phyloP scores from a whole-genome alignment of 2,329 filamentous ascomycete genomes.

The Scedosporium apiospermum region DNA sequence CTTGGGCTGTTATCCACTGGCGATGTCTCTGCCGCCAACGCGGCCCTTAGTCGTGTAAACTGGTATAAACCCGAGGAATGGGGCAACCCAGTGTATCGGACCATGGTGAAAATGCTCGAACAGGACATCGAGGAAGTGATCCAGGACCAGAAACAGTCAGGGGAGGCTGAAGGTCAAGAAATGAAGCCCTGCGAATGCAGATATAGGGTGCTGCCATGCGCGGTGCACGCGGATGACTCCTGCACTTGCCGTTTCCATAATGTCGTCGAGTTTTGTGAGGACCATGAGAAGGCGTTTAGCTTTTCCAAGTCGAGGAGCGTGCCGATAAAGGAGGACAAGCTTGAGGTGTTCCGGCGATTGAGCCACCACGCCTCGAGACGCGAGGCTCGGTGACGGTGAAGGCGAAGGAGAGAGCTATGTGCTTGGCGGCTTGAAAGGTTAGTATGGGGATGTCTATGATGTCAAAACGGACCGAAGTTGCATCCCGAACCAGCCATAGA shows the following conservation, averaged over 20 bases:
- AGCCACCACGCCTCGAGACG: not conserved
- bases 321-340: not conserved
- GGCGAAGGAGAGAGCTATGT: too few species aligned
- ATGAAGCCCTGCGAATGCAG: not conserved
- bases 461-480: too few species aligned
- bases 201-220: not conserved
- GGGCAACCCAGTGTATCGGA: not conserved
- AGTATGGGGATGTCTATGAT: too few species aligned
- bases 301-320: not conserved
- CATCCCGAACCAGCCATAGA: too few species aligned
- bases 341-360: not conserved
- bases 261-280: not conserved
- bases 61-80: not conserved
- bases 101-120: not conserved
- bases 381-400: not conserved
- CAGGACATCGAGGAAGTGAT: not conserved
- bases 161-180: not conserved
- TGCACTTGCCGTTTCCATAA: not conserved
- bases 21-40: not conserved
- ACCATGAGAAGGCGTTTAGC: not conserved
- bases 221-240: not conserved
- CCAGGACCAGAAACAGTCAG: not conserved
- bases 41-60: not conserved
- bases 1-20: not conserved
- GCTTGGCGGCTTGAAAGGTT: too few species aligned